Evolutionary conservation across 495 filamentous ascomycete genomes (phyloP).

Genomic region (Viridothelium virens): DNA sequence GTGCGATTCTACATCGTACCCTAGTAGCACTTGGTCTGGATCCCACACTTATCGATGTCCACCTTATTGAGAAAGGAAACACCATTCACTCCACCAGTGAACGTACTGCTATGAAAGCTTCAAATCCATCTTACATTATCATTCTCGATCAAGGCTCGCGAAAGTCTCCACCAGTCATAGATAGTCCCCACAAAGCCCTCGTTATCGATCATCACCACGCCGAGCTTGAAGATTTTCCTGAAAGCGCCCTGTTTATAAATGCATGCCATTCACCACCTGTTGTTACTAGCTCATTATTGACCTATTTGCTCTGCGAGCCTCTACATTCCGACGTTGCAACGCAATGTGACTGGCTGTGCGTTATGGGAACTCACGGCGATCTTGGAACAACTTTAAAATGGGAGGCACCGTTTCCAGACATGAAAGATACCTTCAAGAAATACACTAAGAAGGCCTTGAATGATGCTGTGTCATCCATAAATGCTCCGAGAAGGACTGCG

Average conservation of each 20-base stretch:
- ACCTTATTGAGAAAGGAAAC: constrained; percentile 46
- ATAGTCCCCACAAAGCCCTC: constrained; percentile 36
- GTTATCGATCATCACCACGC: constrained; percentile 53
- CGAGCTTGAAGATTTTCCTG: constrained; percentile 45
- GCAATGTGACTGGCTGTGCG: constrained; percentile 46
- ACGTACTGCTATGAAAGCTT: constrained; percentile 39
- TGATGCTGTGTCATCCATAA: constrained; percentile 48
- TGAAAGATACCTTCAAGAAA: constrained; percentile 47
- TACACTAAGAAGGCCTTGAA: constrained; percentile 51
- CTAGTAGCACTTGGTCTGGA: constrained; percentile 45
- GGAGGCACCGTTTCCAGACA: constrained; percentile 51
- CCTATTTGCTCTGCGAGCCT: constrained; percentile 48
- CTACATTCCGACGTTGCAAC: constrained; percentile 40
- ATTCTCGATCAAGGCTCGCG: constrained; percentile 54
- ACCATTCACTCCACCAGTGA: constrained; percentile 45
- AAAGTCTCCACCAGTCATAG: constrained; percentile 42
- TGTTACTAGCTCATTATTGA: constrained; percentile 49
- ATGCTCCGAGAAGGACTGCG: constrained; percentile 50
- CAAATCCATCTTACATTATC: constrained; percentile 46
- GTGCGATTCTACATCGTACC: constrained; percentile 49
- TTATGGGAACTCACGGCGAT: constrained; percentile 54
- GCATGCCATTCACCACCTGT: constrained; percentile 51
- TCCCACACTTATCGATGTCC: constrained; percentile 40
- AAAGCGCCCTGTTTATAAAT: constrained; percentile 41
- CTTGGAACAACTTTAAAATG: constrained; percentile 51